Percentiles rank a stretch among this genome's conserved stretches.
phyloP scores from a whole-genome alignment of 208 protist genomes.

The Crithidia bombi region DNA sequence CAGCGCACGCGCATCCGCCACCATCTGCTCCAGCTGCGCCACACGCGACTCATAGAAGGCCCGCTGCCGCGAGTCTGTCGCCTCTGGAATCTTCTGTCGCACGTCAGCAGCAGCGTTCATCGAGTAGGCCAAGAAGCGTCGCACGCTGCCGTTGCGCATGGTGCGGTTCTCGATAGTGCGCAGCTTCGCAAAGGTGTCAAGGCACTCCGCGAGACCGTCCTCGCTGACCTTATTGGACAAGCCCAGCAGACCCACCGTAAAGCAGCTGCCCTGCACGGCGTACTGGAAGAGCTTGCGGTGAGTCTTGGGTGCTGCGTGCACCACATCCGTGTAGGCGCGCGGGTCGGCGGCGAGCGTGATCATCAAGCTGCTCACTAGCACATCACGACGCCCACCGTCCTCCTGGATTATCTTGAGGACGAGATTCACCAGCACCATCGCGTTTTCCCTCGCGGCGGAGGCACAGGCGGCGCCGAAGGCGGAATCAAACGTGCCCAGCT shows the following conservation, averaged over 20 bases:
- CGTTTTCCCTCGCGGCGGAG: conserved; percentile 32
- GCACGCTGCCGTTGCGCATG: conserved; percentile 54
- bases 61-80: conserved; percentile 22
- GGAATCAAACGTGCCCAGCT: conserved; percentile 23
- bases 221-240: conserved; percentile 30
- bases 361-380: conserved; percentile 51
- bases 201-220: conserved; percentile 21
- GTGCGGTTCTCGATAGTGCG: conserved; percentile 33
- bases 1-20: conserved; percentile 40
- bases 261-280: conserved; percentile 52
- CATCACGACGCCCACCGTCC: conserved; percentile 29
- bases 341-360: conserved; percentile 38
- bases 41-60: conserved; percentile 19
- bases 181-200: conserved; percentile 30
- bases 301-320: conserved; percentile 23
- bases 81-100: conserved; percentile 11
- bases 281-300: conserved; percentile 50
- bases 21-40: conserved; percentile 40
- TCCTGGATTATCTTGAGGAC: conserved; percentile 36
- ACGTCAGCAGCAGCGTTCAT: conserved; percentile 32
- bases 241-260: conserved; percentile 42
- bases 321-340: conserved; percentile 19
- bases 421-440: conserved; percentile 39
- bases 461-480: conserved; percentile 26
- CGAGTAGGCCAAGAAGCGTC: conserved; percentile 51